Evolutionary conservation across 768 basidiomycete genomes (phyloP).

Genomic region (Mycena venus): DNA sequence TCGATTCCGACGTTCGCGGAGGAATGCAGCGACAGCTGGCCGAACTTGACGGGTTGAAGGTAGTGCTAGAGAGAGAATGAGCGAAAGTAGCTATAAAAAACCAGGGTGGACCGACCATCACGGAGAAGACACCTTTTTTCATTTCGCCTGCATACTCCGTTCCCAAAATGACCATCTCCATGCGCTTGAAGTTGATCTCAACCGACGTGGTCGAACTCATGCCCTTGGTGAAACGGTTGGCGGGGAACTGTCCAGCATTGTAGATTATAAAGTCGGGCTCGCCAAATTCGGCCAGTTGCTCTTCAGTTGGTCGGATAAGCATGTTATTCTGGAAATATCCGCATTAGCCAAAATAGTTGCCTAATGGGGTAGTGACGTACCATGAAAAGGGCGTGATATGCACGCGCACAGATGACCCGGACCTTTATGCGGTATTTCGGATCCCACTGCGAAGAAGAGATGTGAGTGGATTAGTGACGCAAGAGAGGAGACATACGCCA

Average conservation of each 20-base stretch:
- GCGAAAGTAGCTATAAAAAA: constrained; percentile 10
- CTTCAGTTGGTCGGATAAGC: constrained; percentile 97
- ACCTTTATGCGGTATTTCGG: constrained; percentile 99
- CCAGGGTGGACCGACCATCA: constrained; percentile 77
- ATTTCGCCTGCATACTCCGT: constrained; percentile 99
- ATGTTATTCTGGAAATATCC: constrained; percentile 86
- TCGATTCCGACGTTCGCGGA: constrained; percentile 96
- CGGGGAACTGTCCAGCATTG: constrained; percentile 99
- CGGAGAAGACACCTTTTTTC: constrained; percentile 99
- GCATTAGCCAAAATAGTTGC: constrained; percentile 35
- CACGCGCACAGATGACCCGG: constrained; percentile 97
- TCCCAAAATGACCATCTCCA: constrained; percentile 99
- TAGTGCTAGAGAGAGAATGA: constrained; percentile 76
- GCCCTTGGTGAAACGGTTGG: constrained; percentile 99
- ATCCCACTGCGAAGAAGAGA: constrained; percentile 87
- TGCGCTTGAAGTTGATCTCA: constrained; percentile 99
- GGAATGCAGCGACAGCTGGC: constrained; percentile 97
- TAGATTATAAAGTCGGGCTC: constrained; percentile 99
- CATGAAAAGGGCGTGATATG: constrained; percentile 99
- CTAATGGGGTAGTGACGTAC: constrained; percentile 60
- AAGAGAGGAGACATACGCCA: constrained; percentile 66
- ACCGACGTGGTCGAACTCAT: constrained; percentile 99
- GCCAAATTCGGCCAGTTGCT: constrained; percentile 94
- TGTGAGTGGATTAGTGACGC: constrained; percentile 19
- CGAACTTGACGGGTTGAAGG: constrained; percentile 98